Evolutionary conservation across 31 red algal genomes (phyloP).

Genomic region (Asparagopsis taxiformis): DNA sequence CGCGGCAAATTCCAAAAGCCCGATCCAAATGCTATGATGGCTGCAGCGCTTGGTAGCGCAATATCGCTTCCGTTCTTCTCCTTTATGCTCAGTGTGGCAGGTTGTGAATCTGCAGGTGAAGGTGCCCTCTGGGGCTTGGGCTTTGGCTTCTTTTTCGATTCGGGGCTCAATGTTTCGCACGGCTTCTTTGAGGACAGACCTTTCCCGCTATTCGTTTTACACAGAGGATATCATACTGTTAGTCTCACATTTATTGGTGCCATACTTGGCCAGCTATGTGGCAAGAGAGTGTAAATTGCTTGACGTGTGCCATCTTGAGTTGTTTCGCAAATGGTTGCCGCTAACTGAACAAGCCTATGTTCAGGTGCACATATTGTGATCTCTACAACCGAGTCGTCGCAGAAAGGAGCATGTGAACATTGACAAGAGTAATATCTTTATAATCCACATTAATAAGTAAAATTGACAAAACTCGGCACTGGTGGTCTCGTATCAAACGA

Average conservation of each 20-base stretch:
- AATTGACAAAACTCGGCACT: neutral
- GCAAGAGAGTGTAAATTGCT: neutral
- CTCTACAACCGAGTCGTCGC: too few relatives aligned
- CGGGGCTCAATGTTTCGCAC: slow-evolving; percentile 58
- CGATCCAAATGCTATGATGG: slow-evolving; percentile 55
- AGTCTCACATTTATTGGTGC: slow-evolving; percentile 53
- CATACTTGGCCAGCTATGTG: slow-evolving; percentile 57
- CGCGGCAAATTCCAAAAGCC: slow-evolving; percentile 42
- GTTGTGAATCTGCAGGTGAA: slow-evolving; percentile 47
- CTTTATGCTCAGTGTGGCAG: slow-evolving; percentile 51
- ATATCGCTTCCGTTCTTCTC: slow-evolving; percentile 73
- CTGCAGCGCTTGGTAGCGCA: slow-evolving; percentile 45
- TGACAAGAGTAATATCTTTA: too few relatives aligned
- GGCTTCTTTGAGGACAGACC: slow-evolving; percentile 67
- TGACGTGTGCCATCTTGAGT: too few relatives aligned
- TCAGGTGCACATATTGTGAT: too few relatives aligned
- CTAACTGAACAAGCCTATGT: too few relatives aligned
- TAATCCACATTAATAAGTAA: too few relatives aligned
- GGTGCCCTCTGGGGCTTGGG: slow-evolving; percentile 64
- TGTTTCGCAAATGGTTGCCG: too few relatives aligned
- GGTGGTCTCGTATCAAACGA: neutral
- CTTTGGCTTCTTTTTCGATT: slow-evolving; percentile 64
- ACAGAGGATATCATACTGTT: slow-evolving; percentile 63
- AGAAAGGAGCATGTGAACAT: too few relatives aligned
- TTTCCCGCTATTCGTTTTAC: slow-evolving; percentile 60